Percentiles rank a stretch among this genome's conserved stretches.
Evolutionary conservation across 257 asterid species (phyloP).

Genomic region (Misopates orontium): DNA sequence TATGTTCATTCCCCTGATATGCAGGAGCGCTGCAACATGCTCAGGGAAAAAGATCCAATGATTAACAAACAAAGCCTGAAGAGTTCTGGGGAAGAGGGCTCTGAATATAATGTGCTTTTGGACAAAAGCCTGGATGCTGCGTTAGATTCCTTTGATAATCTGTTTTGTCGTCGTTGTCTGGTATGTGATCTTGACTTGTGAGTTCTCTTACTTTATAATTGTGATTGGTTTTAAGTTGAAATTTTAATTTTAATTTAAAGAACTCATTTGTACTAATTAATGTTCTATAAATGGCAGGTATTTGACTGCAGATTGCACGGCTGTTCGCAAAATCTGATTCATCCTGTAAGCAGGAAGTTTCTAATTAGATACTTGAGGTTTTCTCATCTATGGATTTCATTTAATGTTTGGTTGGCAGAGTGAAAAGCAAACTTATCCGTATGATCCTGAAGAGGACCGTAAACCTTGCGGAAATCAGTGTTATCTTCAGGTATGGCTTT

Average conservation of each 20-base stretch:
- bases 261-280: slow-evolving; percentile 5
- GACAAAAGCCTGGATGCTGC: slow-evolving; percentile 79
- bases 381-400: slow-evolving; percentile 23
- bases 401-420: slow-evolving; percentile 48
- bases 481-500: slow-evolving; percentile 68
- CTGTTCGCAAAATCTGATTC: slow-evolving; percentile 64
- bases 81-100: slow-evolving; percentile 40
- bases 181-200: slow-evolving; percentile 47
- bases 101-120: slow-evolving; percentile 42
- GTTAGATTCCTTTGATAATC: slow-evolving; percentile 84
- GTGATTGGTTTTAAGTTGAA: neutral
- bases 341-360: slow-evolving; percentile 59
- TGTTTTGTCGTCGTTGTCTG: slow-evolving; percentile 98
- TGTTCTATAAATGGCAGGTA: slow-evolving; percentile 50
- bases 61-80: slow-evolving; percentile 33
- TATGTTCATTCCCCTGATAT: slow-evolving; percentile 35
- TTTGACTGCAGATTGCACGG: slow-evolving; percentile 95
- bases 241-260: slow-evolving; percentile 1
- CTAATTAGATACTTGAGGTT: neutral
- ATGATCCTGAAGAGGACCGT: slow-evolving; percentile 63
- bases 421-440: slow-evolving; percentile 60
- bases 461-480: slow-evolving; percentile 87
- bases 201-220: slow-evolving; percentile 3
- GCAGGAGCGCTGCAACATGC: slow-evolving; percentile 84
- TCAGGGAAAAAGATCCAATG: slow-evolving; percentile 52